These are phyloP conservation scores for Saccharomyces hybrid DNA, from an alignment of 1,139 yeast species.

Conservation along the genomic window DNA sequence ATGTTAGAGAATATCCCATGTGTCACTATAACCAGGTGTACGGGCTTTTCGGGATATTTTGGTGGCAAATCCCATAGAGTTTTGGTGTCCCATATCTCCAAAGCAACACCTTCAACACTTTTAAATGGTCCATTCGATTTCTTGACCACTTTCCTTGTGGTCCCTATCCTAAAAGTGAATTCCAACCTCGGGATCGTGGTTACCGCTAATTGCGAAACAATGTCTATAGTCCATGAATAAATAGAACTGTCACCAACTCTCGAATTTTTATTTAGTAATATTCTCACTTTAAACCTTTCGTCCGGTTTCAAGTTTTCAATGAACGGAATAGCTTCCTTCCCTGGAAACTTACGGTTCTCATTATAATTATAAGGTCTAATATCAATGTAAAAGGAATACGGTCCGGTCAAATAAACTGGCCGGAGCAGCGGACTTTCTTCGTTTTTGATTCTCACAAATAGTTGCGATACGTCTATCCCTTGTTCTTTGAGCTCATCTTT, in stretches of 20 bases:
- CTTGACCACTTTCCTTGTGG: conserved; percentile 17
- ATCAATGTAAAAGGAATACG: conserved; percentile 53
- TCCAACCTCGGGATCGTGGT: conserved; percentile 34
- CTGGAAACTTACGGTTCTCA: conserved; percentile 30
- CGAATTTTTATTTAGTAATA: conserved; percentile 39
- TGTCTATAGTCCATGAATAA: conserved; percentile 51
- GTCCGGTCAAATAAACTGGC: conserved; percentile 55
- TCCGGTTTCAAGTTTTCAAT: conserved; percentile 45
- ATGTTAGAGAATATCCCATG: conserved; percentile 64
- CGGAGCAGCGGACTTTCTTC: conserved; percentile 43
- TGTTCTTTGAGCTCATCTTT: conserved; percentile 11
- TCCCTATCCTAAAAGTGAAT: conserved; percentile 27
- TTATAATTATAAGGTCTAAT: conserved; percentile 47
- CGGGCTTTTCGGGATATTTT: conserved; percentile 37
- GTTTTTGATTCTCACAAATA: conserved; percentile 42
- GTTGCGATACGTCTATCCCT: conserved; percentile 11
- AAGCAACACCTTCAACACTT: conserved; percentile 24
- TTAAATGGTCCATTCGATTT: conserved; percentile 6
- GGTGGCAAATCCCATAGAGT: conserved; percentile 49
- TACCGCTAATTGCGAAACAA: conserved; percentile 47
- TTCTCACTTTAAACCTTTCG: conserved; percentile 44
- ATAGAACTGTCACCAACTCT: conserved; percentile 12
- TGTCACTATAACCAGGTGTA: conserved; percentile 53
- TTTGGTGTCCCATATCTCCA: conserved; percentile 40
- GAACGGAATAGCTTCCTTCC: conserved; percentile 33